phyloP scores from a whole-genome alignment of 2,329 filamentous ascomycete genomes.

The Cercospora sp. region DNA sequence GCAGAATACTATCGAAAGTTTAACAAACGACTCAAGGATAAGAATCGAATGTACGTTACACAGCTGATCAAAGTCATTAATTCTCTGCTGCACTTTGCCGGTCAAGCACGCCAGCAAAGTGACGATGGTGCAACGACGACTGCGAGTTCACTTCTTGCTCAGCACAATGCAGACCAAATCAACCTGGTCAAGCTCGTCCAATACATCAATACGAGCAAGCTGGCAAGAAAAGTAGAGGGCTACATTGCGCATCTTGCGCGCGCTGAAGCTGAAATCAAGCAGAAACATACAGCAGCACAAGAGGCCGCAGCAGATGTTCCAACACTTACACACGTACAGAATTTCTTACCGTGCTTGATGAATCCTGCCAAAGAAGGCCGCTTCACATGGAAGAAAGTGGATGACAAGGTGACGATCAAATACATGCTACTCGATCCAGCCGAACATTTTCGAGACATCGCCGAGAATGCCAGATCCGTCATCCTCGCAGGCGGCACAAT shows the following conservation, averaged over 20 bases:
- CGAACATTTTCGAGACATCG: conserved; percentile 84
- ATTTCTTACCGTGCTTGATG: conserved; percentile 76
- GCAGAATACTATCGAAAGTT: conserved; percentile 83
- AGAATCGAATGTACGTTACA: conserved; percentile 87
- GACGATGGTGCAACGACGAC: conserved; percentile 66
- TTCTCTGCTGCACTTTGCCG: conserved; percentile 54
- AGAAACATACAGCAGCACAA: background rate
- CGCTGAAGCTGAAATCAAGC: background rate
- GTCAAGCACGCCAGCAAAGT: conserved; percentile 21
- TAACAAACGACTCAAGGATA: conserved; percentile 82
- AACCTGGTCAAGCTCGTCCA: conserved; percentile 85
- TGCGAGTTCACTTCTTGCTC: conserved; percentile 69
- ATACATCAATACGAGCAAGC: conserved; percentile 87
- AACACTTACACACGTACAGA: conserved; percentile 62
- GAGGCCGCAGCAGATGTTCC: conserved; percentile 40
- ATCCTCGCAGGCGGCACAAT: conserved; percentile 94
- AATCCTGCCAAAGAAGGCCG: conserved; percentile 73
- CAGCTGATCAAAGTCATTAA: conserved; percentile 82
- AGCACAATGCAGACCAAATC: conserved; percentile 90
- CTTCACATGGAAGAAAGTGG: conserved; percentile 56
- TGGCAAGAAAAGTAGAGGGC: conserved; percentile 91
- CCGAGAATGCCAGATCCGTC: conserved; percentile 79
- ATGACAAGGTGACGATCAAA: conserved; percentile 62
- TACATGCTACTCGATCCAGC: conserved; percentile 91
- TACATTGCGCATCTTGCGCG: conserved; percentile 63